Evolutionary conservation across 768 basidiomycete species (phyloP).

Genomic region (Lactarius sp.): DNA sequence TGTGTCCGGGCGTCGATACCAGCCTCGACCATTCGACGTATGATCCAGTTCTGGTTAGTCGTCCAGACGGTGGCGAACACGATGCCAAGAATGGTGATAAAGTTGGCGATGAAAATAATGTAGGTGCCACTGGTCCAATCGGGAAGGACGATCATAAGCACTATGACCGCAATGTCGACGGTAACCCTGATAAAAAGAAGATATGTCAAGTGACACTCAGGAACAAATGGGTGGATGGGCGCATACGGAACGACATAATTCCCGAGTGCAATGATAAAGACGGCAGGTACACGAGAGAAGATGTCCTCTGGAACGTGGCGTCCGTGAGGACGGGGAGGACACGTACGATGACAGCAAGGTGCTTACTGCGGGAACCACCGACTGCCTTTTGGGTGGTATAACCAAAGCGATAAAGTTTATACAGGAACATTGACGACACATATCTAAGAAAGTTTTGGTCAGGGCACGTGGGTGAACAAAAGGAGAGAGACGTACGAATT

Average conservation of each 20-base stretch:
- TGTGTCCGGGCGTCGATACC: conserved; percentile 15
- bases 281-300: conserved; percentile 20
- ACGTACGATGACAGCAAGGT: background rate
- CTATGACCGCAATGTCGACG: conserved; percentile 17
- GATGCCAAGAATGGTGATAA: conserved; percentile 24
- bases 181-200: conserved; percentile 9
- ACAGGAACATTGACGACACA: conserved; percentile 22
- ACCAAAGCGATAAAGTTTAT: conserved; percentile 22
- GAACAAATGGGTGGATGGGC: background rate
- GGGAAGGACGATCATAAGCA: conserved; percentile 17
- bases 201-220: background rate
- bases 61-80: conserved; percentile 27
- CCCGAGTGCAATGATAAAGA: conserved; percentile 22
- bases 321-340: background rate
- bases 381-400: conserved; percentile 11
- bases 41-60: conserved; percentile 24
- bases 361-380: conserved; percentile 12
- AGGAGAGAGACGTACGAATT: conserved; percentile 16
- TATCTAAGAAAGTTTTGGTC: conserved; percentile 12
- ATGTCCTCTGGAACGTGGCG: conserved; percentile 11
- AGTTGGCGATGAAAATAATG: conserved; percentile 22
- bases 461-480: background rate
- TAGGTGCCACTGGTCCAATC: conserved; percentile 16
- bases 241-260: conserved; percentile 25
- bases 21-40: conserved; percentile 21